Percentiles rank a stretch among this genome's conserved stretches.
Conservation (phyloP, 495 filamentous ascomycete species). For the Xylaria venustula region DNA sequence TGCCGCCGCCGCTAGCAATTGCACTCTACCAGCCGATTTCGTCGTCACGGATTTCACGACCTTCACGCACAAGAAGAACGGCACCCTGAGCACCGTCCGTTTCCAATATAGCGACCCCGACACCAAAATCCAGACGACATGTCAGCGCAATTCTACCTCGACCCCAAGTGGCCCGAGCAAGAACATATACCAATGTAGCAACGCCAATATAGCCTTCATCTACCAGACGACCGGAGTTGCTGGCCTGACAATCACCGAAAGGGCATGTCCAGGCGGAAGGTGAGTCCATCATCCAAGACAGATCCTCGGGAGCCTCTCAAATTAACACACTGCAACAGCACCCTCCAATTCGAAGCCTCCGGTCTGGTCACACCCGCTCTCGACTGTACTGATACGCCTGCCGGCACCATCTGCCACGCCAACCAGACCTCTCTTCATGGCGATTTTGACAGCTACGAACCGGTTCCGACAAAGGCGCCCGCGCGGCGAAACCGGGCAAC, state of each 20-base stretch:
- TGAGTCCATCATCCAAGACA: constrained; percentile 5
- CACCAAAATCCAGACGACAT: constrained; percentile 24
- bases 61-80: constrained; percentile 16
- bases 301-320: background rate
- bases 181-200: constrained; percentile 28
- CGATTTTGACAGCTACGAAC: constrained; percentile 8
- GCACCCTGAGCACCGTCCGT: constrained; percentile 10
- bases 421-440: background rate
- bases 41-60: constrained; percentile 23
- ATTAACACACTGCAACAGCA: constrained; percentile 2
- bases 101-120: constrained; percentile 24
- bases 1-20: constrained; percentile 5
- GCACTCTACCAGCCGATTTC: constrained; percentile 23
- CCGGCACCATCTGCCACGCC: background rate
- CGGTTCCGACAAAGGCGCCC: background rate
- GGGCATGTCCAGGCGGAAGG: constrained; percentile 23
- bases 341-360: background rate
- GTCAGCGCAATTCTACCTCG: constrained; percentile 23
- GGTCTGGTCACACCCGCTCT: constrained; percentile 6
- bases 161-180: constrained; percentile 14
- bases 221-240: constrained; percentile 23
- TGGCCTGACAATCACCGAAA: constrained; percentile 23
- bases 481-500: background rate
- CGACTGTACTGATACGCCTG: constrained; percentile 1
- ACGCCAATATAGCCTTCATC: constrained; percentile 21